phyloP scores from a whole-genome alignment of 1,284 basidiomycete species.

The Lignosus rhinocerotis region DNA sequence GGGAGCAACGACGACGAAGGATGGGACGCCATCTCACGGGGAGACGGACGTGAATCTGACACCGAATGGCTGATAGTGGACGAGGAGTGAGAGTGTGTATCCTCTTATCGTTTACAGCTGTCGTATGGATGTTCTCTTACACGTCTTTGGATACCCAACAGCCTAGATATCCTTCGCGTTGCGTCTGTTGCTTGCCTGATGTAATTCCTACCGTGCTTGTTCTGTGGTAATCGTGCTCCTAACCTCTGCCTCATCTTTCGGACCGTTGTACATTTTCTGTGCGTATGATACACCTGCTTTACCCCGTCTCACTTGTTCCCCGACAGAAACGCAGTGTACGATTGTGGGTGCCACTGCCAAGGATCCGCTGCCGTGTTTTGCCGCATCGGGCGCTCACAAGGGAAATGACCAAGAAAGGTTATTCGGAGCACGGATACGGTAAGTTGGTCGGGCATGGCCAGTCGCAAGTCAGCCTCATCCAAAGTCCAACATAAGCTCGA shows the following conservation, averaged over 20 bases:
- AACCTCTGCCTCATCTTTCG: slow-evolving; percentile 5
- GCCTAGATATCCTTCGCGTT: slow-evolving; percentile 29
- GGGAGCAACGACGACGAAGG: slow-evolving; percentile 56
- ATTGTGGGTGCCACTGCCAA: not conserved
- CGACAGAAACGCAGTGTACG: too few species aligned
- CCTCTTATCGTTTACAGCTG: slow-evolving; percentile 13
- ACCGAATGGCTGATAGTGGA: slow-evolving; percentile 84
- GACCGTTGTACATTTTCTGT: slow-evolving; percentile 20
- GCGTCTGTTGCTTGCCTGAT: slow-evolving; percentile 6
- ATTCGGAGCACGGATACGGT: slow-evolving; percentile 8
- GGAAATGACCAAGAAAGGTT: slow-evolving; percentile 5
- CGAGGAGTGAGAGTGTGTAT: slow-evolving; percentile 40
- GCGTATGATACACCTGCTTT: slow-evolving; percentile 18
- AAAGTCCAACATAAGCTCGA: slow-evolving; percentile 15
- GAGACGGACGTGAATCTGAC: slow-evolving; percentile 73
- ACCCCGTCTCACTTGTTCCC: not conserved
- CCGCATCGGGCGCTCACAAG: not conserved
- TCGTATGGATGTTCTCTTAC: slow-evolving; percentile 14
- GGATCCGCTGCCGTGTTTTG: not conserved
- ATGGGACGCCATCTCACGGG: slow-evolving; percentile 71
- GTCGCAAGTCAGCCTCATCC: slow-evolving; percentile 6
- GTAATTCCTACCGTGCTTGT: slow-evolving; percentile 20
- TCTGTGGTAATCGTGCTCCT: slow-evolving; percentile 18
- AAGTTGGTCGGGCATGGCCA: slow-evolving; percentile 9
- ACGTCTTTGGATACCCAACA: slow-evolving; percentile 31